Base-by-base conservation (phyloP, 2,329 filamentous ascomycete genomes). In the Pseudodiploospora longispora region DNA sequence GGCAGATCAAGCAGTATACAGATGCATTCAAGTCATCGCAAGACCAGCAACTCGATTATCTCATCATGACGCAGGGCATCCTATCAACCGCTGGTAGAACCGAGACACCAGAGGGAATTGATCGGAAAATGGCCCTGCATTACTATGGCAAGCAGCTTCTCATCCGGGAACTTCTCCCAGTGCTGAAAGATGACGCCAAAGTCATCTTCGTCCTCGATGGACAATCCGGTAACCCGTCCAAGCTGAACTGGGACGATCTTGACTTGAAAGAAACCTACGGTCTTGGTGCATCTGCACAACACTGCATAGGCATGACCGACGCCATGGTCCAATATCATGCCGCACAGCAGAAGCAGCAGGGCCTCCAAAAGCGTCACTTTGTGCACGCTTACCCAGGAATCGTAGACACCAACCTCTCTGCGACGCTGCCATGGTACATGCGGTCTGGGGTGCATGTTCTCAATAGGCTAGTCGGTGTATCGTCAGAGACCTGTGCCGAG, bases 91-190 rank as follows among this genome's bases (percentile, higher is more conserved):
- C 54, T 4, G 64, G 65, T 0, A 49, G 65, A 33, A 60, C 54
- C 1, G 67, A 71, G 48, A 70, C 69, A 0, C 28, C 61, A 1
- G 70, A 74, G 47, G 68, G 66, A 1, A 62, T 73, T 10, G 67
- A 71, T 39, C 57, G 57, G 38, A 72, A 71, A 49, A 65, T 72
- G 58, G 63, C 61, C 0, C 55, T 72, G n/a, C 67, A 70, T 43
- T 71, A 68, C 48, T 73, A 73, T 46, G 63, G 68, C 10, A 63
- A 61, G 9, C 68, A 71, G 48, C 60, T 69, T 0, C 63, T 73
- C 10, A 62, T 71, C 27, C 53, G 58, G 10, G 64, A 68, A 33
- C 57, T 74, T 4, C 47, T 64, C 1, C 67, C 69, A 0, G 51
- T 56, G 0, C 50, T 71, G n/a, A 60, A 52, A 30, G 50, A 55